phyloP scores from a whole-genome alignment of 148 eudicot species.

The Rheum nobile region DNA sequence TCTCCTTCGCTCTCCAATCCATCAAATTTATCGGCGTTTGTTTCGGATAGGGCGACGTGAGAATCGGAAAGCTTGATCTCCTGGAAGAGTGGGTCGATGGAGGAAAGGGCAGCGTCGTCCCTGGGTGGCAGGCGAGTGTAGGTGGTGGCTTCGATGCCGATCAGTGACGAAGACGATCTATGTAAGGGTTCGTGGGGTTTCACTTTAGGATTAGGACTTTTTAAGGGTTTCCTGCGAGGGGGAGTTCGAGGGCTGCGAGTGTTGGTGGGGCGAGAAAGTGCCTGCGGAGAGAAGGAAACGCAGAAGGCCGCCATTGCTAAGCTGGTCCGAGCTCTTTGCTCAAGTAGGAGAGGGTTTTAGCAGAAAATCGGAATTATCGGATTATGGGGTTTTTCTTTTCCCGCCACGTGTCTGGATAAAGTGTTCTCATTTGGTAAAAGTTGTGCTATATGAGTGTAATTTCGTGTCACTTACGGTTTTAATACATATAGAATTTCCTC shows the following conservation, averaged over 20 bases:
- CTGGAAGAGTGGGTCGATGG: conserved; percentile 3
- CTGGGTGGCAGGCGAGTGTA: conserved; percentile 66
- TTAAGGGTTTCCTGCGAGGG: conserved; percentile 18
- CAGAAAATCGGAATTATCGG: not conserved
- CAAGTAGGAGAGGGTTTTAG: not conserved
- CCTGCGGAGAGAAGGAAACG: conserved; percentile 22
- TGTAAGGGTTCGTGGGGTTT: not conserved
- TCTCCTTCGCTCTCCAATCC: conserved; percentile 12
- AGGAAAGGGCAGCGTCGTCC: conserved; percentile 23
- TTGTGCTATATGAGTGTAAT: no score
- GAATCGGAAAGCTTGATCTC: conserved; percentile 40
- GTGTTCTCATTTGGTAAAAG: no score
- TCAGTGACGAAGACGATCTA: conserved; percentile 12
- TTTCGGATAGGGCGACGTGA: not conserved
- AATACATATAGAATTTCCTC: no score
- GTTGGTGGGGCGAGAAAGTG: conserved; percentile 27
- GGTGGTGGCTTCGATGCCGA: conserved; percentile 66
- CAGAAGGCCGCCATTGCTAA: conserved; percentile 26
- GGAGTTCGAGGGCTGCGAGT: conserved; percentile 1
- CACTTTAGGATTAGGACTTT: conserved; percentile 8
- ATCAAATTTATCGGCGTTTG: not conserved
- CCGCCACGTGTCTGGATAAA: conserved; percentile 11
- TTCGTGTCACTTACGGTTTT: no score
- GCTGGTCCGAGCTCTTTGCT: conserved; percentile 2
- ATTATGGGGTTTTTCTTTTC: not conserved